phyloP scores from a whole-genome alignment of 352 stramenopile species.

The Plasmopara viticola region DNA sequence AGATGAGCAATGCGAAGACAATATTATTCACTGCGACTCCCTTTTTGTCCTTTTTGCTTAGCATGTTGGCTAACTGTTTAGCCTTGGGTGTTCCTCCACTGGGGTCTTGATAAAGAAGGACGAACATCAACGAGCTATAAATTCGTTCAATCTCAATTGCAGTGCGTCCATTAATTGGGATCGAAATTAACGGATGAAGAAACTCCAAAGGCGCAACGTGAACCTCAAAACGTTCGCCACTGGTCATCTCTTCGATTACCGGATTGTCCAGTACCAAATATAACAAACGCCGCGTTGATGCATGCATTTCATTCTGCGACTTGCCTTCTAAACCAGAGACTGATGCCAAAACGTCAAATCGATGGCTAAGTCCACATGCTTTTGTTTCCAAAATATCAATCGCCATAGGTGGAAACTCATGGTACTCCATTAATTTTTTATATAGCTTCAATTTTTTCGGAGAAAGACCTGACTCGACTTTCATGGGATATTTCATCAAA shows the following conservation, averaged over 20 bases:
- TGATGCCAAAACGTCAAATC: conserved; percentile 45
- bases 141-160: conserved; percentile 31
- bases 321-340: conserved; percentile 21
- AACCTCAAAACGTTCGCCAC: conserved; percentile 20
- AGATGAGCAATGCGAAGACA: conserved; percentile 45
- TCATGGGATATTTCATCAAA: conserved; percentile 39
- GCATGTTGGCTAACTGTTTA: conserved; percentile 18
- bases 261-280: conserved; percentile 47
- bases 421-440: conserved; percentile 50
- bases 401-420: conserved; percentile 44
- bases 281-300: conserved; percentile 31
- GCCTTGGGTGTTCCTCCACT: conserved; percentile 22
- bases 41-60: conserved; percentile 37
- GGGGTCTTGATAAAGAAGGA: conserved; percentile 35
- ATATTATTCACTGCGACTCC: conserved; percentile 38
- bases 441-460: conserved; percentile 50
- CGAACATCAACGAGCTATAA: conserved; percentile 42
- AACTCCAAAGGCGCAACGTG: conserved; percentile 19
- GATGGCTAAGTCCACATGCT: conserved; percentile 36
- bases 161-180: conserved; percentile 24
- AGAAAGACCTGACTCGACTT: conserved; percentile 22
- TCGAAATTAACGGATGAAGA: conserved; percentile 29
- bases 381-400: conserved; percentile 64
- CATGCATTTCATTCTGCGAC: conserved; percentile 34
- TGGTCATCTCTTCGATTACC: conserved; percentile 35